Percentiles rank a stretch among this genome's conserved stretches.
phyloP scores from a whole-genome alignment of 495 filamentous ascomycete genomes.

The Delitschia confertaspora region DNA sequence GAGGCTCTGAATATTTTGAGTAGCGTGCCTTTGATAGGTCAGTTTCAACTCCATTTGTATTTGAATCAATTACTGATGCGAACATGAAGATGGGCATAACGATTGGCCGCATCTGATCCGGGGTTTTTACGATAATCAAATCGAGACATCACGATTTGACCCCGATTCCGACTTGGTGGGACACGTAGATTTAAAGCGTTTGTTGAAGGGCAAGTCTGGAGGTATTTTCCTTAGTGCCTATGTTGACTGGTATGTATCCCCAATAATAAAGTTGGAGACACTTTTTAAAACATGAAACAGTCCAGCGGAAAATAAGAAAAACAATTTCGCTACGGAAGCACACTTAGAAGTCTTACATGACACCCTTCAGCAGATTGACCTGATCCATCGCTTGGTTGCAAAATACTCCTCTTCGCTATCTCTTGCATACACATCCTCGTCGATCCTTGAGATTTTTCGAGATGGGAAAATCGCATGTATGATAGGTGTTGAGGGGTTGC shows the following conservation, averaged over 20 bases:
- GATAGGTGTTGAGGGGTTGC: constrained; percentile 17
- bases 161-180: neutral
- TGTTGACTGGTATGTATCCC: constrained; percentile 14
- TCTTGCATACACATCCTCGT: constrained; percentile 14
- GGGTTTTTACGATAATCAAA: constrained; percentile 7
- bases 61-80: no score
- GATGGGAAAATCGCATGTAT: constrained; percentile 20
- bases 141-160: constrained; percentile 1
- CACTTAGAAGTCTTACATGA: constrained; percentile 23
- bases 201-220: constrained; percentile 3
- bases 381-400: constrained; percentile 30
- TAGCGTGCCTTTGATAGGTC: no score
- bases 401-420: constrained; percentile 20
- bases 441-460: constrained; percentile 14
- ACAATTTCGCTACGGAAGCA: constrained; percentile 12
- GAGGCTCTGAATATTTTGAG: no score
- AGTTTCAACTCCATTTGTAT: no score
- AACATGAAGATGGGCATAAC: constrained; percentile 22
- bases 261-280: no score
- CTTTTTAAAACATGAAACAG: neutral
- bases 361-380: constrained; percentile 37
- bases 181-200: constrained; percentile 3
- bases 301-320: constrained; percentile 3
- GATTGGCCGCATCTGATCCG: constrained; percentile 11
- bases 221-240: constrained; percentile 18